A percentile compares a stretch with the other conserved stretches of the same genome.
Evolutionary conservation across 2,329 filamentous ascomycete species (phyloP).

Genomic region (Daldinia sp.): DNA sequence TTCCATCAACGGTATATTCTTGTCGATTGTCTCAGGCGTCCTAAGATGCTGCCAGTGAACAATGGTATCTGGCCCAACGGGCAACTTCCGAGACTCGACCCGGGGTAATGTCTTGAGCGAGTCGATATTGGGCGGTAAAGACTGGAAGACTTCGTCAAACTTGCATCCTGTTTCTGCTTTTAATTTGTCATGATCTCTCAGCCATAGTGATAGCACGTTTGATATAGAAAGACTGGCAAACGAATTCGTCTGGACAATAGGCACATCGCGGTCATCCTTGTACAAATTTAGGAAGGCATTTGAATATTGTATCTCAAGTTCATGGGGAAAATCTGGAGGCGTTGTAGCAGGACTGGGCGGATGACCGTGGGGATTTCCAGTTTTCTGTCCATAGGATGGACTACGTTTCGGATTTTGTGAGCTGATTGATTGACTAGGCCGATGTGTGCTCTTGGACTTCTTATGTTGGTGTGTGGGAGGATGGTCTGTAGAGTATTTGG

Average conservation of each 20-base stretch:
- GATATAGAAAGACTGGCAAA: slow-evolving; percentile 80
- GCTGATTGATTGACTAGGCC: slow-evolving; percentile 77
- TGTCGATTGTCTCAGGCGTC: slow-evolving; percentile 60
- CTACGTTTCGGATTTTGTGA: slow-evolving; percentile 72
- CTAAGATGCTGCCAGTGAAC: slow-evolving; percentile 76
- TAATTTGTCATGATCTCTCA: slow-evolving; percentile 75
- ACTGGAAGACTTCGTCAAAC: slow-evolving; percentile 73
- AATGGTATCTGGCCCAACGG: slow-evolving; percentile 57
- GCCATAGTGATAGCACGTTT: slow-evolving; percentile 79
- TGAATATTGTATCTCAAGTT: slow-evolving; percentile 75
- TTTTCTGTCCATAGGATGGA: slow-evolving; percentile 69
- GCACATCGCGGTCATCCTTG: slow-evolving; percentile 64
- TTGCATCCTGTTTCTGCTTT: slow-evolving; percentile 72
- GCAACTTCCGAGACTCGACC: slow-evolving; percentile 61
- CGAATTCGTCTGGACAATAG: slow-evolving; percentile 74
- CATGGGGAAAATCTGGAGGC: slow-evolving; percentile 70
- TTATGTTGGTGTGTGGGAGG: slow-evolving; percentile 70
- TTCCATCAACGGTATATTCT: slow-evolving; percentile 69
- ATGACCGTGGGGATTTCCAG: slow-evolving; percentile 64
- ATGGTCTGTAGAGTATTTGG: slow-evolving; percentile 57
- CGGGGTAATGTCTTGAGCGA: slow-evolving; percentile 54
- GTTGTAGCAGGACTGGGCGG: slow-evolving; percentile 80
- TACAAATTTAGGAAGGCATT: slow-evolving; percentile 79
- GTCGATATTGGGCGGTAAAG: slow-evolving; percentile 55
- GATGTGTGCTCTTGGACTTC: slow-evolving; percentile 83